phyloP scores from a whole-genome alignment of 179 eudicot genomes.

The Silene noctiflora region DNA sequence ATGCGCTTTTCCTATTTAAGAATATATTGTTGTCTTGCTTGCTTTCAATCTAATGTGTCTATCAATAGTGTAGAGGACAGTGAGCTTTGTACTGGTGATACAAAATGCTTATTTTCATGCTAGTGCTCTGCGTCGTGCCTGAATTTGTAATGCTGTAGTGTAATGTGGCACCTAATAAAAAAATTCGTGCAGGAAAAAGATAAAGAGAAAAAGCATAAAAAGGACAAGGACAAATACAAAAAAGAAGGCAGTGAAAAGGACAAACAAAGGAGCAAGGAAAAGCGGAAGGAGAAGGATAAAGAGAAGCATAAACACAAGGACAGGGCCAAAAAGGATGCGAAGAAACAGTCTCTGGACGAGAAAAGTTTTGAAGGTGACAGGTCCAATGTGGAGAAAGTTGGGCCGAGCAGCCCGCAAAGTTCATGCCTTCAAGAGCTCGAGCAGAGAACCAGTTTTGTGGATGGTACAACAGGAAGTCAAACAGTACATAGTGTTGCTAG shows the following conservation, averaged over 20 bases:
- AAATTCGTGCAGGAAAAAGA: conserved; percentile 3
- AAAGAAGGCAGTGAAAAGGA: conserved; percentile 28
- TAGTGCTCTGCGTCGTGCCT: background rate
- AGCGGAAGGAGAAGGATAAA: conserved; percentile 28
- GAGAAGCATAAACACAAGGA: conserved; percentile 32
- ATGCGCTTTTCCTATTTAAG: background rate
- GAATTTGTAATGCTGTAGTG: conserved; percentile 2
- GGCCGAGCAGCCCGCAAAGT: conserved; percentile 29
- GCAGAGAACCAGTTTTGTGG: conserved; percentile 31
- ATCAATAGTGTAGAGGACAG: background rate
- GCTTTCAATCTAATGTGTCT: background rate
- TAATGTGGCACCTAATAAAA: background rate
- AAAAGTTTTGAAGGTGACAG: conserved; percentile 18
- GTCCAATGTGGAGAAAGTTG: conserved; percentile 26
- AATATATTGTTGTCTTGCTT: background rate
- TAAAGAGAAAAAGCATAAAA: conserved; percentile 28
- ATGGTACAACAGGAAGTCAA: conserved; percentile 31
- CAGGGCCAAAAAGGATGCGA: conserved; percentile 30
- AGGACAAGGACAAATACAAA: conserved; percentile 25
- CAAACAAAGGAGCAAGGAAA: conserved; percentile 27
- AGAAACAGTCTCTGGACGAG: conserved; percentile 24
- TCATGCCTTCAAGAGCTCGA: conserved; percentile 32
- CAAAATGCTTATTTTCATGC: background rate
- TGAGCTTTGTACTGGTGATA: background rate
- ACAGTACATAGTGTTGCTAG: conserved; percentile 6